Conservation (phyloP, 2,329 filamentous ascomycete genomes). For the Hawksworthiomyces lignivorus region DNA sequence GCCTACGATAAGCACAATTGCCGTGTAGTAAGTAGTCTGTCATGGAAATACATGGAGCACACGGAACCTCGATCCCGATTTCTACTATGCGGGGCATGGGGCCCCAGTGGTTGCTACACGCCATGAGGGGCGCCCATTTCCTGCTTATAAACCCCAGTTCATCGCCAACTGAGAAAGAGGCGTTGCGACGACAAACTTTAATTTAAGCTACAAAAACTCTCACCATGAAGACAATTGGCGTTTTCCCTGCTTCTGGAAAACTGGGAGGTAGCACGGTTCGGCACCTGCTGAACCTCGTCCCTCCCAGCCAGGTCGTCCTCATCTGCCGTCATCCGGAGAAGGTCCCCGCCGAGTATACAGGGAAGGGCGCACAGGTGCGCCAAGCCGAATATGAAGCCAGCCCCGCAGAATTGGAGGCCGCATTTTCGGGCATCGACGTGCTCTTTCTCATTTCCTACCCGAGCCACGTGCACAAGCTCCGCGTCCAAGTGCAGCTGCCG, state of each 20-base stretch:
- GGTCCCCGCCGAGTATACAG: conserved; percentile 27
- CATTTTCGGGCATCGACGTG: conserved; percentile 40
- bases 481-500: conserved; percentile 27
- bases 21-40: too few species aligned
- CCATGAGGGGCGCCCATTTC: too few species aligned
- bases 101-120: too few species aligned
- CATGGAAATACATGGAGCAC: too few species aligned
- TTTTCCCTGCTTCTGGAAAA: conserved; percentile 45
- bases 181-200: too few species aligned
- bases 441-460: conserved; percentile 50
- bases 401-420: conserved; percentile 33
- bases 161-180: too few species aligned
- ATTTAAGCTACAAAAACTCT: neutral
- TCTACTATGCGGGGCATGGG: too few species aligned
- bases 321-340: conserved; percentile 38
- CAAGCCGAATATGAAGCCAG: conserved; percentile 42
- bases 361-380: conserved; percentile 40
- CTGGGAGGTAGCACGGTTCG: conserved; percentile 43
- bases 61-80: too few species aligned
- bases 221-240: conserved; percentile 29
- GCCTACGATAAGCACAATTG: too few species aligned
- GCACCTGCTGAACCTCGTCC: conserved; percentile 36
- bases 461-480: conserved; percentile 38
- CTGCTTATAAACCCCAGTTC: too few species aligned
- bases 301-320: conserved; percentile 37